These are phyloP conservation scores for Suillus paluster DNA, from an alignment of 768 basidiomycete genomes.

Conservation along the genomic window DNA sequence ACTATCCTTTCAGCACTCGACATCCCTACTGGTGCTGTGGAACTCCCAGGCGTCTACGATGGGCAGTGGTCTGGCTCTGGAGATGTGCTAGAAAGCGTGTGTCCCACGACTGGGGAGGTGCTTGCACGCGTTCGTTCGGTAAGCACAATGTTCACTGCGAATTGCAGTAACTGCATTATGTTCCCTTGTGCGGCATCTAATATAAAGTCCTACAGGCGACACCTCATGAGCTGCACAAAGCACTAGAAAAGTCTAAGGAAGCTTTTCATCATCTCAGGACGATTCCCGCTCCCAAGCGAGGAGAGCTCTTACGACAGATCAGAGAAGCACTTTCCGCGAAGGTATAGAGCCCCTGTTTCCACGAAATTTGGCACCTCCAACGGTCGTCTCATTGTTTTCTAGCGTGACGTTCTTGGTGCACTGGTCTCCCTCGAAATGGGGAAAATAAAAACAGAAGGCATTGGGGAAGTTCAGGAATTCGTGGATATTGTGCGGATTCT, in stretches of 20 bases:
- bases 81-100: slow-evolving; percentile 68
- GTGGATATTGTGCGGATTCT: slow-evolving; percentile 79
- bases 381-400: slow-evolving; percentile 17
- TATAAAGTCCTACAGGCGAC: slow-evolving; percentile 52
- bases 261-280: slow-evolving; percentile 74
- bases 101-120: slow-evolving; percentile 87
- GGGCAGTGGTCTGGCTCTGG: slow-evolving; percentile 82
- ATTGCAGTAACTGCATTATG: too few species aligned
- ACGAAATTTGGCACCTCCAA: neutral
- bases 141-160: slow-evolving; percentile 27
- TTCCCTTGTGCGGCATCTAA: slow-evolving; percentile 19
- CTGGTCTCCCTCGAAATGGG: slow-evolving; percentile 91
- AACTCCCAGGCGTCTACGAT: slow-evolving; percentile 79
- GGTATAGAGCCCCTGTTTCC: slow-evolving; percentile 42
- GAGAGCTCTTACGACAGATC: slow-evolving; percentile 88
- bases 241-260: slow-evolving; percentile 71
- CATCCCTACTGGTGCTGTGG: slow-evolving; percentile 55
- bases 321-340: slow-evolving; percentile 80
- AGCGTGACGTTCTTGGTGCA: slow-evolving; percentile 81
- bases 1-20: slow-evolving; percentile 66
- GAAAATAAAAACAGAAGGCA: slow-evolving; percentile 87
- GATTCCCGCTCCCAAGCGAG: slow-evolving; percentile 85
- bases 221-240: slow-evolving; percentile 69
- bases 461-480: slow-evolving; percentile 94
- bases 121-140: slow-evolving; percentile 78